Evolutionary conservation across 495 filamentous ascomycete genomes (phyloP), one percentile per base, ranked within the genome.

Genomic region (Penicillium turbatum): DNA sequence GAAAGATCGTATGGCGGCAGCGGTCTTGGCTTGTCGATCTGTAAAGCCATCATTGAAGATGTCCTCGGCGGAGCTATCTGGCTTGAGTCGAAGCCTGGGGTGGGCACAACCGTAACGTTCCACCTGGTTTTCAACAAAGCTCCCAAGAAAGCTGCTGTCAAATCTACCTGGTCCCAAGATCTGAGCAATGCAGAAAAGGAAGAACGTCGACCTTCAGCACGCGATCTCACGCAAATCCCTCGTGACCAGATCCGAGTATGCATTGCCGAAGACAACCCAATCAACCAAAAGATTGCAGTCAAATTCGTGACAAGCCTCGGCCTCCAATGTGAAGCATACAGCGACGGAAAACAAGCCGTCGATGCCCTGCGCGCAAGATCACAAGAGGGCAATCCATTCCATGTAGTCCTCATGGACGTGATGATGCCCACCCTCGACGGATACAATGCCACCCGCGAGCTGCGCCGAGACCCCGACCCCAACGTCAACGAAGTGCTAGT

Each of bases 361-460:
- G 90, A 95, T 62, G 91, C 90, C 5, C 73, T 96, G 12, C 83
- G 85, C 21, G 73, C 78, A n/a, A 85, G 80, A 53, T 84, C 86
- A 1, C 71, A 69, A 17, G 82, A 87, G 55, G 87, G 85, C 5
- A 72, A 73, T 6, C 90, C 91, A 1, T 81, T 80, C 67, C 77
- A 81, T 60, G 79, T 96, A 21, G 87, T 95, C 16, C 77, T 96
- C 26, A 96, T 96, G 91, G 91, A 96, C 66, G 89, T 92, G 29
- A 90, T 95, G 72, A 96, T 96, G 91, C 91, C 91, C 1, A 83
- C 91, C 6, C 79, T 95, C 1, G 91, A 96, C 64, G 91, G 91
- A n/a, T 96, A 96, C 69, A 87, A 95, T 64, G 90, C 90, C 10
- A 96, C 91, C 0, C 85, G 86, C 45, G 78, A 87, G 44, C 82